Evolutionary conservation across 2,329 filamentous ascomycete species (phyloP), one percentile per base, ranked within the genome.

Genomic region (Fusarium ambrosium): DNA sequence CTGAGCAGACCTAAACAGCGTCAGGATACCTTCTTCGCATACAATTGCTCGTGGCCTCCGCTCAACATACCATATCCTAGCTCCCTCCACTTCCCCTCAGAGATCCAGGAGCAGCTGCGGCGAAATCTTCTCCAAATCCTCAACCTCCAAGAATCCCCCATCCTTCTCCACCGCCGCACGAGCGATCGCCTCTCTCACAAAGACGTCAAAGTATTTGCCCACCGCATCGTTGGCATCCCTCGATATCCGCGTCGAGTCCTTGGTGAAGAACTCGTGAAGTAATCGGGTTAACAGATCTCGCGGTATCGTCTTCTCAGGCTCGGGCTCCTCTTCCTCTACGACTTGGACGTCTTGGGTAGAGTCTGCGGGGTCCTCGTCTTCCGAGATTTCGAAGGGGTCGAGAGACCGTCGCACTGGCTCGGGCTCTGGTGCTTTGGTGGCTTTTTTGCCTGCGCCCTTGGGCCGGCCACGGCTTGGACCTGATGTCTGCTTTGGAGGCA

Each of bases 91-190:
- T 36, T 6, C 32, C 18, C 10, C 22, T 76, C 84, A 98, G 73
- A 98, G 93, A 83, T 98, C 96, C 81, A 98, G 87, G 77, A 97
- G 84, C 79, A 98, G 85, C 83, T 97, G 94, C 65, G 94, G 94
- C 16, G 94, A 93, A 77, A 97, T 87, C 83, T 94, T 97, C 85
- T 98, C 95, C 70, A 98, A 81, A 85, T 98, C 95, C 80, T 97
- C 95, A 55, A 97, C 92, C 89, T 97, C 94, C 39, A 96, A 81
- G 79, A 95, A 95, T 5, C 90, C 91, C 68, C 90, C 87, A 36
- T 86, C 86, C 80, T 92, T 92, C 86, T 94, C 93, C 68, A 91
- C 91, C 11, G 92, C 90, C 43, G 94, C 92, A 79, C 96, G 85
- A 18, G 95, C 94, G 80, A 98, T 91, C 1, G 95, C 94, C 85